These are phyloP conservation scores for Phytophthora quininea DNA, from an alignment of 352 stramenopile species.

Conservation along the genomic window DNA sequence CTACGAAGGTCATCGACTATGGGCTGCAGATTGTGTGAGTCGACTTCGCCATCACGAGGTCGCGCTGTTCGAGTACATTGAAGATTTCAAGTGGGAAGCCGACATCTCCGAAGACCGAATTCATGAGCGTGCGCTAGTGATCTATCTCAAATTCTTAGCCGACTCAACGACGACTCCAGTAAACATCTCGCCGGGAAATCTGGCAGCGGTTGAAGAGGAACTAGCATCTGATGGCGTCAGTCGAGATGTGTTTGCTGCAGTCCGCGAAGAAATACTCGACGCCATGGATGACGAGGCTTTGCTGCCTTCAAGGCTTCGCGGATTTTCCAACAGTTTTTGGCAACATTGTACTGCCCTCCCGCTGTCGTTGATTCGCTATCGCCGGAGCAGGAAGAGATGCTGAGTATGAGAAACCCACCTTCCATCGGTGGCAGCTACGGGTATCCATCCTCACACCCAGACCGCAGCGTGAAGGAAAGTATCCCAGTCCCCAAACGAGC, in stretches of 20 bases:
- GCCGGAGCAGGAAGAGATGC: conserved; percentile 30
- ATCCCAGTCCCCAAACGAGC: conserved; percentile 26
- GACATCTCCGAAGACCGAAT: conserved; percentile 56
- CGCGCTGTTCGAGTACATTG: conserved; percentile 65
- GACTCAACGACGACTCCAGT: conserved; percentile 43
- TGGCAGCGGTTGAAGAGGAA: conserved; percentile 51
- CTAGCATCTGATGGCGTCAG: conserved; percentile 47
- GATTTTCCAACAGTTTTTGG: conserved; percentile 57
- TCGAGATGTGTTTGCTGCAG: conserved; percentile 45
- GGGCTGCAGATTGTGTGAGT: conserved; percentile 60
- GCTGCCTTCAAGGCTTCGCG: conserved; percentile 47
- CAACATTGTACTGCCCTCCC: conserved; percentile 48
- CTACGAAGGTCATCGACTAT: conserved; percentile 65
- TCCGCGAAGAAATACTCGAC: conserved; percentile 54
- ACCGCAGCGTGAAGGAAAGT: conserved; percentile 8
- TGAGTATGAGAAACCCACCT: conserved; percentile 44
- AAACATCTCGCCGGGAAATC: conserved; percentile 25
- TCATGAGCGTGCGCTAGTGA: conserved; percentile 57
- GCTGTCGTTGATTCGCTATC: conserved; percentile 51
- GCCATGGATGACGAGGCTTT: conserved; percentile 57
- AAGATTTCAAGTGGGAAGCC: conserved; percentile 68
- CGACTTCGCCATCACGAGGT: conserved; percentile 56
- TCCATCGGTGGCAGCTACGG: conserved; percentile 20
- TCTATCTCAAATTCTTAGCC: conserved; percentile 65
- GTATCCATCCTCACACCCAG: conserved; percentile 17